These are phyloP conservation scores for Suillus cothurnatus DNA, from an alignment of 768 basidiomycete genomes.

Conservation along the genomic window DNA sequence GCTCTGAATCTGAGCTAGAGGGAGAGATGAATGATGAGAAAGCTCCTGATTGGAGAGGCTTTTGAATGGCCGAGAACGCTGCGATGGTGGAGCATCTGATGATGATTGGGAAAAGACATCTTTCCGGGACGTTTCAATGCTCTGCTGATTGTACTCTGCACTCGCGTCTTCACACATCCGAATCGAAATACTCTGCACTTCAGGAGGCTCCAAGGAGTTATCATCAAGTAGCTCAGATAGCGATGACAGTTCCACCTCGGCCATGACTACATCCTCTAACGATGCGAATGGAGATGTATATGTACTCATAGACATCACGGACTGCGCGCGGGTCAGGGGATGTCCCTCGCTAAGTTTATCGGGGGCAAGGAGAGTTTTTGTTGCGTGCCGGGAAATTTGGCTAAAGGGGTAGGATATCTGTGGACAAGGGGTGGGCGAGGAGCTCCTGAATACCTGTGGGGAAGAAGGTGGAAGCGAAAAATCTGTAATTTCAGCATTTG, in stretches of 20 bases:
- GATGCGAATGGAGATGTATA: constrained; percentile 22
- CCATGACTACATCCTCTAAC: constrained; percentile 4
- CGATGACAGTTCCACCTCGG: not conserved
- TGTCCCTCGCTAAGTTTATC: not conserved
- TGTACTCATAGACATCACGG: not conserved
- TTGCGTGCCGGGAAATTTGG: not conserved
- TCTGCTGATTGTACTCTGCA: not conserved
- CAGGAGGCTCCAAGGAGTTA: not conserved
- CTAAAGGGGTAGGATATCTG: too few relatives aligned
- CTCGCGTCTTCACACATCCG: not conserved
- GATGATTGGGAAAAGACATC: not conserved
- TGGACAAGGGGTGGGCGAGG: not conserved
- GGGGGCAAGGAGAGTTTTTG: too few relatives aligned
- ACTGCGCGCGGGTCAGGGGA: not conserved
- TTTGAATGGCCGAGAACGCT: constrained; percentile 17
- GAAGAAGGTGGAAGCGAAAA: not conserved
- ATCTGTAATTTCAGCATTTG: not conserved
- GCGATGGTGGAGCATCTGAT: not conserved
- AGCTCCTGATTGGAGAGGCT: constrained; percentile 19
- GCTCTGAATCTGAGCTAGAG: constrained; percentile 2
- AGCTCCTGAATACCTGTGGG: not conserved
- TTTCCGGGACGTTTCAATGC: not conserved
- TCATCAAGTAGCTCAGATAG: not conserved
- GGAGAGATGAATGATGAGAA: not conserved
- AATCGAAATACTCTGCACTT: not conserved